Conservation (phyloP, 179 eudicot species). For the Silene vulgaris region DNA sequence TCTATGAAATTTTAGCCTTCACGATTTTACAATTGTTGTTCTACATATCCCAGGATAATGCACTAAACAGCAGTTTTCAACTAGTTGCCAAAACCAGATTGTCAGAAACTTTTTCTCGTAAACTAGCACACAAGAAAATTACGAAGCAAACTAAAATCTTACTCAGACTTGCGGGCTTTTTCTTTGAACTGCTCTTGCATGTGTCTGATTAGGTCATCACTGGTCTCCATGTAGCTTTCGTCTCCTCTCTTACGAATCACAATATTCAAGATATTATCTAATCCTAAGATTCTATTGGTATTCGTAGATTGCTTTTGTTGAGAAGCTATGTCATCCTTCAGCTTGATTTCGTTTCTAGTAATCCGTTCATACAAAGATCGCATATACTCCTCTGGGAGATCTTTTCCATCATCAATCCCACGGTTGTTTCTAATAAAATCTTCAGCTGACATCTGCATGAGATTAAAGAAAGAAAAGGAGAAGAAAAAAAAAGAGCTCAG, state of each 20-base stretch:
- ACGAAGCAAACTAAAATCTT: constrained; percentile 35
- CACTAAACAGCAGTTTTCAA: constrained; percentile 12
- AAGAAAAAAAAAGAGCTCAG: constrained; percentile 18
- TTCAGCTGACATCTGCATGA: constrained; percentile 85
- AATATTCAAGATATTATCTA: constrained; percentile 86
- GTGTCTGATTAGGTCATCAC: constrained; percentile 87
- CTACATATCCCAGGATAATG: neutral
- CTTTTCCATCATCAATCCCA: constrained; percentile 97
- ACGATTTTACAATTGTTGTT: neutral
- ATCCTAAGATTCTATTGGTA: constrained; percentile 73
- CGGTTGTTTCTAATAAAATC: constrained; percentile 93
- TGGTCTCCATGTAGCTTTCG: constrained; percentile 64
- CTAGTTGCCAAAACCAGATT: neutral
- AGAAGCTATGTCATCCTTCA: constrained; percentile 77
- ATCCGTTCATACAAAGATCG: constrained; percentile 86
- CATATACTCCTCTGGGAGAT: constrained; percentile 86
- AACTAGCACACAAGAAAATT: neutral
- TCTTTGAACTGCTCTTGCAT: constrained; percentile 98
- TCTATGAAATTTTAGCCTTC: neutral
- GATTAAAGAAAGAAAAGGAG: constrained; percentile 11
- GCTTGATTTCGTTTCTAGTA: constrained; percentile 85
- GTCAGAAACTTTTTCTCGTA: neutral
- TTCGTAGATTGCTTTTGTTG: constrained; percentile 75
- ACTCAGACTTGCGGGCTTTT: constrained; percentile 98
- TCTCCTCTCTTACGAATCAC: constrained; percentile 82